Evolutionary conservation across 352 stramenopile genomes (phyloP).

Genomic region (Phytophthora lateralis): DNA sequence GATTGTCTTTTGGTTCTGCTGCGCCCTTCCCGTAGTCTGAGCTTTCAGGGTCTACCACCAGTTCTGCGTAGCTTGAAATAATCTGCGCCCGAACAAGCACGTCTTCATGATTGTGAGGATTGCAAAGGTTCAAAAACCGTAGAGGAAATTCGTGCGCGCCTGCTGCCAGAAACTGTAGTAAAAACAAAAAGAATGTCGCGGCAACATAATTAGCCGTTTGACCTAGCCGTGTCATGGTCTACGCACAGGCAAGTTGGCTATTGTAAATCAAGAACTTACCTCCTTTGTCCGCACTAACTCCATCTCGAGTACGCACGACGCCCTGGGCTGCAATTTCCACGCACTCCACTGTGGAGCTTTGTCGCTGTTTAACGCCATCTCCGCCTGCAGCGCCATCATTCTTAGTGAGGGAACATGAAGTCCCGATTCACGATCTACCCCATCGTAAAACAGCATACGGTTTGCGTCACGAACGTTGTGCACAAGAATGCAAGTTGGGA

Average conservation of each 20-base stretch:
- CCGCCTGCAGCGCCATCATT: conserved; percentile 47
- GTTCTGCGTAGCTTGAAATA: conserved; percentile 85
- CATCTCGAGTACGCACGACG: conserved; percentile 64
- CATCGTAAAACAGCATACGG: conserved; percentile 31
- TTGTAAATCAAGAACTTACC: conserved; percentile 33
- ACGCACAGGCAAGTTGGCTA: not conserved
- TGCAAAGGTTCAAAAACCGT: conserved; percentile 77
- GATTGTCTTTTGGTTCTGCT: conserved; percentile 33
- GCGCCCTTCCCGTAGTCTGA: conserved; percentile 43
- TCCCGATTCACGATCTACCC: conserved; percentile 8
- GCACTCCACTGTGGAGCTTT: conserved; percentile 23
- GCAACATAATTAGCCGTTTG: conserved; percentile 7
- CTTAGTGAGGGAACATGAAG: conserved; percentile 45
- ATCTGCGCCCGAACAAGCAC: conserved; percentile 70
- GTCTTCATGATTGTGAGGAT: conserved; percentile 81
- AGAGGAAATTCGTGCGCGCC: conserved; percentile 67
- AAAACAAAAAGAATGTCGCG: not conserved
- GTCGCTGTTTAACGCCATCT: conserved; percentile 22
- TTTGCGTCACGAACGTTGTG: conserved; percentile 42
- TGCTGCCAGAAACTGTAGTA: conserved; percentile 47
- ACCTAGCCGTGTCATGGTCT: not conserved
- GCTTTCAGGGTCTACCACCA: conserved; percentile 81
- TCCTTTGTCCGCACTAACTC: conserved; percentile 67
- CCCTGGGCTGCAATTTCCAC: conserved; percentile 59
- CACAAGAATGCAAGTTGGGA: conserved; percentile 63